phyloP scores from a whole-genome alignment of 2,329 filamentous ascomycete species.

The Drechslerella stenobrocha region DNA sequence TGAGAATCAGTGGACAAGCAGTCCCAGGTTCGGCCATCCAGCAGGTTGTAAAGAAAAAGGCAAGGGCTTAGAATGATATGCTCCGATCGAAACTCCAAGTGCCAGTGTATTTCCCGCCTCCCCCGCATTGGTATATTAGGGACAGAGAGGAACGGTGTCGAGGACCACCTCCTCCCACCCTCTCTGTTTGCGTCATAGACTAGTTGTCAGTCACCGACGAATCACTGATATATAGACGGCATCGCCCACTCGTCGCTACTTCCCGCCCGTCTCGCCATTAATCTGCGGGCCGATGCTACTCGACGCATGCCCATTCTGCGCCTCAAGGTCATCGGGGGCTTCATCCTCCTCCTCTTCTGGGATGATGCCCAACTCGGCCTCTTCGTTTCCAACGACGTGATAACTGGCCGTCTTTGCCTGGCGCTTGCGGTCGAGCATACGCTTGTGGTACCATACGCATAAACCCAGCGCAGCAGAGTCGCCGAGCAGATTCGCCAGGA shows the following conservation, averaged over 20 bases:
- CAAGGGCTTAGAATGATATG: not conserved
- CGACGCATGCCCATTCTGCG: conserved; percentile 27
- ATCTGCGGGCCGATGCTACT: conserved; percentile 45
- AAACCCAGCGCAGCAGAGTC: conserved; percentile 71
- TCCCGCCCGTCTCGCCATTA: conserved; percentile 30
- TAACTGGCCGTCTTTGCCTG: conserved; percentile 50
- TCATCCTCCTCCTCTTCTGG: conserved; percentile 50
- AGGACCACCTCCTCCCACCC: too few relatives aligned
- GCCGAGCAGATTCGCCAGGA: conserved; percentile 83
- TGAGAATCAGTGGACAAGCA: conserved; percentile 2
- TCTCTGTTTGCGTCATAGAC: too few relatives aligned
- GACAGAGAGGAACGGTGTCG: not conserved
- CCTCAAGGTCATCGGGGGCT: conserved; percentile 32
- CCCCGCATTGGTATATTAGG: too few relatives aligned
- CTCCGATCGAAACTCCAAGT: not conserved
- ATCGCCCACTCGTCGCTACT: too few relatives aligned
- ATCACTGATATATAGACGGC: too few relatives aligned
- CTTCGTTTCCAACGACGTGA: conserved; percentile 50
- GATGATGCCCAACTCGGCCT: conserved; percentile 46
- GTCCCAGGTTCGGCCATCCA: too few relatives aligned
- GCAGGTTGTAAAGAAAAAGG: too few relatives aligned
- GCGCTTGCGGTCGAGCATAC: conserved; percentile 82
- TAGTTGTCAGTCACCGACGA: too few relatives aligned
- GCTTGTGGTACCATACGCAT: conserved; percentile 89
- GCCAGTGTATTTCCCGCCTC: too few relatives aligned